phyloP scores from a whole-genome alignment of 768 basidiomycete genomes.

The Pulveroboletus sp. region DNA sequence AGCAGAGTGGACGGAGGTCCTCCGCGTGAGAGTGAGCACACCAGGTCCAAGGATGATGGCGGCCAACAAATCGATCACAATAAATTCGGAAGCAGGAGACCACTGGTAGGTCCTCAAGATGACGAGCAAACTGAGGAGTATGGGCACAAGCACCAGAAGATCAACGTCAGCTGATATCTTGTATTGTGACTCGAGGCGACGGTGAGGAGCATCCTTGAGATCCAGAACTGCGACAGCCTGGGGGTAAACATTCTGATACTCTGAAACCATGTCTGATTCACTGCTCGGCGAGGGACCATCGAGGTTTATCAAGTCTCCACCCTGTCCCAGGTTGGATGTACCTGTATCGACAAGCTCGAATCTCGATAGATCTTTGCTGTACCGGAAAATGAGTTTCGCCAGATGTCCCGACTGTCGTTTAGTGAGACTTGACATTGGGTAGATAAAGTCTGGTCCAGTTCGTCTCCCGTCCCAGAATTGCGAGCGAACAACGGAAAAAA shows the following conservation, averaged over 20 bases:
- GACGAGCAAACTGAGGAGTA: constrained; percentile 10
- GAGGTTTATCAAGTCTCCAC: neutral
- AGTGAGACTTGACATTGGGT: constrained; percentile 16
- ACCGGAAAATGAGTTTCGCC: constrained; percentile 10
- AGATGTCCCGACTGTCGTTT: constrained; percentile 19
- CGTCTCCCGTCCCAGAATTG: constrained; percentile 21
- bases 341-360: neutral
- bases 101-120: constrained; percentile 6
- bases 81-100: constrained; percentile 5
- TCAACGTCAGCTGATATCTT: constrained; percentile 9
- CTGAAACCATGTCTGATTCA: neutral
- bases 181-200: constrained; percentile 6
- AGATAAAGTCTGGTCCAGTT: constrained; percentile 18
- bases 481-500: constrained; percentile 10
- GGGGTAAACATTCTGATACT: neutral
- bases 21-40: constrained; percentile 14
- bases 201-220: neutral
- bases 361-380: constrained; percentile 5
- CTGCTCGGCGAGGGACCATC: neutral
- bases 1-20: constrained; percentile 3
- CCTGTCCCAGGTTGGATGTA: neutral
- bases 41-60: constrained; percentile 17
- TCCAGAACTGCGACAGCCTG: constrained; percentile 13
- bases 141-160: constrained; percentile 11
- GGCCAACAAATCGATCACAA: constrained; percentile 6